Evolutionary conservation across 2,329 filamentous ascomycete genomes (phyloP).

Genomic region (Shiraia bambusicola): DNA sequence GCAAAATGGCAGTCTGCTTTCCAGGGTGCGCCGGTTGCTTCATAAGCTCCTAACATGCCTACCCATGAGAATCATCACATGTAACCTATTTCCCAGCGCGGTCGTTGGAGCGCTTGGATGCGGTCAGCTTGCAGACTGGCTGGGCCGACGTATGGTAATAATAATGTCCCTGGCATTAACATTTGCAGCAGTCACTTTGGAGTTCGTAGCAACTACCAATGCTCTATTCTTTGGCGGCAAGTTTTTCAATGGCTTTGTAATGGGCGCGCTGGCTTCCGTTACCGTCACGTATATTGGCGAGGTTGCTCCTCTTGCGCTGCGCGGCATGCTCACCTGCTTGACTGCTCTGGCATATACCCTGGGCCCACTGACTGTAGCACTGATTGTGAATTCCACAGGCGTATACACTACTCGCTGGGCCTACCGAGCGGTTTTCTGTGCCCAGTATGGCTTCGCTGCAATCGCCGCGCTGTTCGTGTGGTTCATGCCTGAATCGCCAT

Average conservation of each 20-base stretch:
- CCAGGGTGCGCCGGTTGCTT: slow-evolving; percentile 47
- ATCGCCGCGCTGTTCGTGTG: slow-evolving; percentile 28
- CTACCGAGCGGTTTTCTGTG: slow-evolving; percentile 46
- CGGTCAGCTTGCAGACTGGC: slow-evolving; percentile 42
- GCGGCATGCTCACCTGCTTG: slow-evolving; percentile 43
- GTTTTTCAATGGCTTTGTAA: slow-evolving; percentile 47
- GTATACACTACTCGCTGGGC: slow-evolving; percentile 45
- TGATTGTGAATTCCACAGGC: slow-evolving; percentile 36
- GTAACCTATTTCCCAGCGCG: slow-evolving; percentile 11
- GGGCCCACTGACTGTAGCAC: slow-evolving; percentile 42
- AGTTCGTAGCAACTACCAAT: slow-evolving; percentile 47
- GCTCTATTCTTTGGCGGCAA: slow-evolving; percentile 48
- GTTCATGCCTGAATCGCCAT: slow-evolving; percentile 51
- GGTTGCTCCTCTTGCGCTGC: slow-evolving; percentile 44
- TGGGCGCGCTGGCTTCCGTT: slow-evolving; percentile 44
- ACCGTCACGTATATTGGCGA: slow-evolving; percentile 46
- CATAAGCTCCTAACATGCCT: slow-evolving; percentile 21
- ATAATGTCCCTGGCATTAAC: slow-evolving; percentile 42
- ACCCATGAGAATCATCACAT: too few species aligned
- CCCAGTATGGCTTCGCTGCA: slow-evolving; percentile 47
- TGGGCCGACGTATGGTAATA: slow-evolving; percentile 39
- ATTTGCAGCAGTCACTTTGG: slow-evolving; percentile 45
- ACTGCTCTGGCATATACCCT: slow-evolving; percentile 47
- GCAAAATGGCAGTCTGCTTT: slow-evolving; percentile 51
- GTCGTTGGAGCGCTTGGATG: slow-evolving; percentile 39